Percentiles rank a stretch among this genome's conserved stretches.
phyloP scores from a whole-genome alignment of 1,139 yeast genomes.

The Lodderomyces metapsilosis region DNA sequence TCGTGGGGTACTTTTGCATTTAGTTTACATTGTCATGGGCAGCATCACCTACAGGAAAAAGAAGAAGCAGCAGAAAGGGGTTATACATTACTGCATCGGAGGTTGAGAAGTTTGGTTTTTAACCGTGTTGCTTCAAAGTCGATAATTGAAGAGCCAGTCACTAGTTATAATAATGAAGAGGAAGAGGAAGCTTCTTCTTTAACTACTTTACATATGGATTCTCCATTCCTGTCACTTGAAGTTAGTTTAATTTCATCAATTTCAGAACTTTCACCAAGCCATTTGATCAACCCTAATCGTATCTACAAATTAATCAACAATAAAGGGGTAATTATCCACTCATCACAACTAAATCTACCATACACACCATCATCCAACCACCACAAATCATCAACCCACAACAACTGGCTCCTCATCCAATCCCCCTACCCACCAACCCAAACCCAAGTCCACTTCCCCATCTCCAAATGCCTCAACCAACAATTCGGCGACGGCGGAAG shows the following conservation, averaged over 20 bases:
- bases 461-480: conserved; percentile 15
- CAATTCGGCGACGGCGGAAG: conserved; percentile 14
- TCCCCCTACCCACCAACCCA: background rate
- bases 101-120: too few relatives aligned
- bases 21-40: background rate
- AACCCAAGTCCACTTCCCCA: conserved; percentile 8
- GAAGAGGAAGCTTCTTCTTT: too few relatives aligned
- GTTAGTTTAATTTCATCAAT: background rate
- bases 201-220: background rate
- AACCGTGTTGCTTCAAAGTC: too few relatives aligned
- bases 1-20: background rate
- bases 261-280: background rate
- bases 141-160: too few relatives aligned
- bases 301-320: conserved; percentile 8
- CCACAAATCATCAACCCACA: too few relatives aligned
- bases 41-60: background rate
- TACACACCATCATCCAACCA: background rate
- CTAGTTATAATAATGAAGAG: too few relatives aligned
- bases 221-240: background rate
- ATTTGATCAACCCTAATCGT: background rate
- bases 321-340: conserved; percentile 8
- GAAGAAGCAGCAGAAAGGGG: background rate
- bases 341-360: conserved; percentile 1
- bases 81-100: too few relatives aligned
- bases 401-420: background rate